Conservation (phyloP, 1,284 basidiomycete genomes). For the Phylloboletellus chloephorus region DNA sequence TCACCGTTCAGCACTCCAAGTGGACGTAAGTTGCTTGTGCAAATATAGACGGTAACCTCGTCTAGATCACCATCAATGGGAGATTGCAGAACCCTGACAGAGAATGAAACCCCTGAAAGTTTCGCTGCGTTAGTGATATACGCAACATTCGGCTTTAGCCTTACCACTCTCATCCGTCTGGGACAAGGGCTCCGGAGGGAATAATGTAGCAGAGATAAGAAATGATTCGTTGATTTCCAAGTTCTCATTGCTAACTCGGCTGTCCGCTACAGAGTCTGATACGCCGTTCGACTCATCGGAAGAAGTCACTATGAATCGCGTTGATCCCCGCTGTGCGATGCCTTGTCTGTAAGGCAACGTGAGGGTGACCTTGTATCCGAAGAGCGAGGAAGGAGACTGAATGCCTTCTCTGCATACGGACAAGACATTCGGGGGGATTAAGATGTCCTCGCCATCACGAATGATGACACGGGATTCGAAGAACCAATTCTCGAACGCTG, state of each 20-base stretch:
- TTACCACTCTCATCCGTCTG: slow-evolving; percentile 15
- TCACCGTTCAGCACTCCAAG: slow-evolving; percentile 81
- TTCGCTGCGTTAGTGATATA: slow-evolving; percentile 5
- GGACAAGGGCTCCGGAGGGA: slow-evolving; percentile 16
- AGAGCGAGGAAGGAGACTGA: slow-evolving; percentile 18
- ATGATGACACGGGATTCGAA: slow-evolving; percentile 39
- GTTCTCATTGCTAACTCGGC: slow-evolving; percentile 33
- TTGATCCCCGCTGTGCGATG: slow-evolving; percentile 43
- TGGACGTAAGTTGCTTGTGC: slow-evolving; percentile 60
- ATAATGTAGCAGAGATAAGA: slow-evolving; percentile 38
- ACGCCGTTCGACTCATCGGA: slow-evolving; percentile 18
- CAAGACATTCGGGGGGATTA: slow-evolving; percentile 22
- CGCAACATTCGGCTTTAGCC: neutral
- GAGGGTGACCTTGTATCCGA: slow-evolving; percentile 43
- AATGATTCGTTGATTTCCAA: slow-evolving; percentile 72
- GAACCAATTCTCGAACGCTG: slow-evolving; percentile 24
- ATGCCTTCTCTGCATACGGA: slow-evolving; percentile 16
- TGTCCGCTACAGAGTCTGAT: slow-evolving; percentile 3
- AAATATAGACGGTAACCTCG: slow-evolving; percentile 50
- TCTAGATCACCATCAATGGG: slow-evolving; percentile 37
- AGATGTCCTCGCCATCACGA: slow-evolving; percentile 44
- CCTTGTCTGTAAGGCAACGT: slow-evolving; percentile 74
- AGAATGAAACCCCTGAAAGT: slow-evolving; percentile 19
- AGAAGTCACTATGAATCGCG: slow-evolving; percentile 54
- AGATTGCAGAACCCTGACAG: slow-evolving; percentile 30